A percentile compares a stretch with the other conserved stretches of the same genome.
These are phyloP conservation scores for Stachybotrys echinatus DNA, from an alignment of 2,329 filamentous ascomycete species.

Conservation along the genomic window DNA sequence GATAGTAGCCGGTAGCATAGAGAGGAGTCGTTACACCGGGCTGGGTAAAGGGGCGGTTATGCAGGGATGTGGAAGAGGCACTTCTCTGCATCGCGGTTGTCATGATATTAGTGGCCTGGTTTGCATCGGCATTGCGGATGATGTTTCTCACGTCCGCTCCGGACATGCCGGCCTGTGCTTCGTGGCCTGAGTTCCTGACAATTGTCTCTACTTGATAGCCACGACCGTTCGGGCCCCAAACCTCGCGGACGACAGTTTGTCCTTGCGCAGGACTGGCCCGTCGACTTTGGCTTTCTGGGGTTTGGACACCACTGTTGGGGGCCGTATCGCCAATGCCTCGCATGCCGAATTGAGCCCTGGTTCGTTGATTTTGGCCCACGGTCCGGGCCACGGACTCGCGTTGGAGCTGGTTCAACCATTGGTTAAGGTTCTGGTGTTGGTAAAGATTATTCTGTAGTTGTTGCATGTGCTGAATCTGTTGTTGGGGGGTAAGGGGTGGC, in stretches of 20 bases:
- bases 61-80: constrained; percentile 39
- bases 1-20: background rate
- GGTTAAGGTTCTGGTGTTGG: constrained; percentile 35
- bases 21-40: constrained; percentile 37
- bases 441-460: constrained; percentile 13
- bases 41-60: constrained; percentile 23
- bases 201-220: constrained; percentile 29
- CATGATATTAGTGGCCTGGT: constrained; percentile 40
- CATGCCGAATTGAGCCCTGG: constrained; percentile 32
- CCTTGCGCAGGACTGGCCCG: constrained; percentile 24
- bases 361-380: constrained; percentile 37
- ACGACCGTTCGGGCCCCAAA: constrained; percentile 24
- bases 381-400: constrained; percentile 37
- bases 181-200: constrained; percentile 14
- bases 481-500: constrained; percentile 1
- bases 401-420: constrained; percentile 42
- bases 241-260: constrained; percentile 26
- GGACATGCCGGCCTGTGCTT: constrained; percentile 25
- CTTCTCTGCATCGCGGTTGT: constrained; percentile 47
- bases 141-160: constrained; percentile 40
- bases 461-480: constrained; percentile 10
- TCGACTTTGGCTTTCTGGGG: constrained; percentile 11
- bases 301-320: constrained; percentile 13
- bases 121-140: constrained; percentile 38
- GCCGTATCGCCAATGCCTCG: constrained; percentile 32